A percentile compares a stretch with the other conserved stretches of the same genome.
These are phyloP conservation scores for Trypethelium eluteriae DNA, from an alignment of 495 filamentous ascomycete genomes.

Conservation along the genomic window DNA sequence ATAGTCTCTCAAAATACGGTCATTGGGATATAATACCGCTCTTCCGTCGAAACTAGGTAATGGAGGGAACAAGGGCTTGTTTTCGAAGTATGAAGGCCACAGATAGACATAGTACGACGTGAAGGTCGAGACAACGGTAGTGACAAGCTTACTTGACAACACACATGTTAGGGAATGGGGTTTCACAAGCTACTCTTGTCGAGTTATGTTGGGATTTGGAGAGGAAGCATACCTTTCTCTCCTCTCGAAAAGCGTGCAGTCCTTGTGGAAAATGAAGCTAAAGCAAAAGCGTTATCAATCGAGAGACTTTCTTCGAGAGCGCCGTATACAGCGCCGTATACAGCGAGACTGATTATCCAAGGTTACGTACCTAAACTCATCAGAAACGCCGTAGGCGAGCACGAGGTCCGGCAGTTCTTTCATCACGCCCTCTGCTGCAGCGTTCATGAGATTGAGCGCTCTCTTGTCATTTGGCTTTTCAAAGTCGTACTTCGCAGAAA, in stretches of 20 bases:
- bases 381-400: slow-evolving; percentile 85
- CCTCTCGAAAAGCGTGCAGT: slow-evolving; percentile 74
- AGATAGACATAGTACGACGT: slow-evolving; percentile 81
- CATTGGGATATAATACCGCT: slow-evolving; percentile 76
- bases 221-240: slow-evolving; percentile 57
- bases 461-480: slow-evolving; percentile 85
- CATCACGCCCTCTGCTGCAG: slow-evolving; percentile 73
- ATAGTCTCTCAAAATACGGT: slow-evolving; percentile 78
- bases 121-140: slow-evolving; percentile 84
- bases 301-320: background rate
- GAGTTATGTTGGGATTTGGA: background rate
- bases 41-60: slow-evolving; percentile 87
- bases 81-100: slow-evolving; percentile 70
- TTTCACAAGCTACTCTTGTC: background rate
- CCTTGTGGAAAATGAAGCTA: slow-evolving; percentile 84
- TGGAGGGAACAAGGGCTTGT: slow-evolving; percentile 57
- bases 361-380: slow-evolving; percentile 69
- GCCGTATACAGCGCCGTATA: no score
- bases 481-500: slow-evolving; percentile 60
- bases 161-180: background rate
- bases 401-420: slow-evolving; percentile 75
- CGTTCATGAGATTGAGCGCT: slow-evolving; percentile 91
- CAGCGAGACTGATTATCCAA: background rate
- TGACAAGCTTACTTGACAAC: slow-evolving; percentile 66
- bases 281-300: background rate